Evolutionary conservation across 768 basidiomycete genomes (phyloP).

Genomic region (Chlorophyllum brunneum): DNA sequence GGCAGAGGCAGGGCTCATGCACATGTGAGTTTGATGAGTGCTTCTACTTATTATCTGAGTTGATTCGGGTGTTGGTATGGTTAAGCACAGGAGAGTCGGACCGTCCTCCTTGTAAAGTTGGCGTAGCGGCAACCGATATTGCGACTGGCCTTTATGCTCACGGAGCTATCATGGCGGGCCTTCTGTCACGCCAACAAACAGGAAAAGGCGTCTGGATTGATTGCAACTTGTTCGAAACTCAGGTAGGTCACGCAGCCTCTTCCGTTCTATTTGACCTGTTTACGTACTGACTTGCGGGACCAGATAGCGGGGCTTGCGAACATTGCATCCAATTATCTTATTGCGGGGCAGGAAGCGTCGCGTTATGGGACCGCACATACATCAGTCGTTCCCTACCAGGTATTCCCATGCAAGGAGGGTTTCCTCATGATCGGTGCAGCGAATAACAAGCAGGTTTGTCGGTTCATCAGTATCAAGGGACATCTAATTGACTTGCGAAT

Average conservation of each 20-base stretch:
- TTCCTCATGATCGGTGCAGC: slow-evolving; percentile 94
- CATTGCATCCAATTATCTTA: slow-evolving; percentile 90
- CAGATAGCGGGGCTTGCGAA: slow-evolving; percentile 90
- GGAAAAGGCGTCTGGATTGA: slow-evolving; percentile 91
- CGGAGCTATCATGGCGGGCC: slow-evolving; percentile 87
- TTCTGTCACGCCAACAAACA: slow-evolving; percentile 78
- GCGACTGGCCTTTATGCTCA: slow-evolving; percentile 88
- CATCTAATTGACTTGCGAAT: neutral
- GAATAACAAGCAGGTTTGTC: slow-evolving; percentile 74
- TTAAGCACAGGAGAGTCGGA: slow-evolving; percentile 83
- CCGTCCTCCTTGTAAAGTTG: slow-evolving; percentile 89
- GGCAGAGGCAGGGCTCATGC: slow-evolving; percentile 92
- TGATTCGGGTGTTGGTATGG: neutral
- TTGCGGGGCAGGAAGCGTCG: slow-evolving; percentile 76
- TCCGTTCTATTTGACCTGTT: slow-evolving; percentile 2
- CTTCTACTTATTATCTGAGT: neutral
- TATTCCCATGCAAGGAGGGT: slow-evolving; percentile 82
- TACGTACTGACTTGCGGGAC: neutral
- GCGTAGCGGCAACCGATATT: slow-evolving; percentile 89
- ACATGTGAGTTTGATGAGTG: slow-evolving; percentile 56
- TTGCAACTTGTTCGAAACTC: slow-evolving; percentile 88
- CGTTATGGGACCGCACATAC: slow-evolving; percentile 93
- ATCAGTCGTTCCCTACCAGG: slow-evolving; percentile 91
- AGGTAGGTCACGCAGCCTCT: slow-evolving; percentile 42
- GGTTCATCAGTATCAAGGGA: neutral